phyloP scores from a whole-genome alignment of 148 eudicot genomes.

The Gaultheria prostrata region DNA sequence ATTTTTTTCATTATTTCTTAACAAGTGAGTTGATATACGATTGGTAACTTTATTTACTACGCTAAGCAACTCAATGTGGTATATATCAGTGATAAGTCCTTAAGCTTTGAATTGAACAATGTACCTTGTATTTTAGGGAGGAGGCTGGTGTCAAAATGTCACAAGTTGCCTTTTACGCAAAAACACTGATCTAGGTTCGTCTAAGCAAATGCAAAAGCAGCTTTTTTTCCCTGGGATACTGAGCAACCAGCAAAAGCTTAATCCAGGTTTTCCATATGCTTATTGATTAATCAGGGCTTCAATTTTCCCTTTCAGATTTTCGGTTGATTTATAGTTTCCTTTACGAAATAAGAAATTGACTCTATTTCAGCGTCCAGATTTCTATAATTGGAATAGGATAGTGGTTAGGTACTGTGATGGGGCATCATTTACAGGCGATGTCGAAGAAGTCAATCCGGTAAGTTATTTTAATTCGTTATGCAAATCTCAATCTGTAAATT shows the following conservation, averaged over 20 bases:
- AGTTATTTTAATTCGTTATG: constrained; percentile 19
- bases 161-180: constrained; percentile 63
- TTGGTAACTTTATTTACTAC: too few species aligned
- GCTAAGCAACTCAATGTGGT: too few species aligned
- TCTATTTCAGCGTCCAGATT: constrained; percentile 49
- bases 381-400: constrained; percentile 88
- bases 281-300: background rate
- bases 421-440: constrained; percentile 87
- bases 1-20: too few species aligned
- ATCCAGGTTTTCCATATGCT: constrained; percentile 48
- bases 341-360: background rate
- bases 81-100: too few species aligned
- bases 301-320: background rate
- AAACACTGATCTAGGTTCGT: constrained; percentile 60
- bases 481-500: too few species aligned
- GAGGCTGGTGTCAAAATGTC: constrained; percentile 85
- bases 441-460: constrained; percentile 77
- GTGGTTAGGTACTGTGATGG: constrained; percentile 94
- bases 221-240: constrained; percentile 71
- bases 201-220: constrained; percentile 50
- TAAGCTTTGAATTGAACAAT: background rate
- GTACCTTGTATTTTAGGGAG: constrained; percentile 48
- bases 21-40: background rate
- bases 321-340: background rate
- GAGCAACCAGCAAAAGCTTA: constrained; percentile 44